These are phyloP conservation scores for Globomyces sp. DNA, from an alignment of 371 early-diverging fungal genomes.

Conservation along the genomic window DNA sequence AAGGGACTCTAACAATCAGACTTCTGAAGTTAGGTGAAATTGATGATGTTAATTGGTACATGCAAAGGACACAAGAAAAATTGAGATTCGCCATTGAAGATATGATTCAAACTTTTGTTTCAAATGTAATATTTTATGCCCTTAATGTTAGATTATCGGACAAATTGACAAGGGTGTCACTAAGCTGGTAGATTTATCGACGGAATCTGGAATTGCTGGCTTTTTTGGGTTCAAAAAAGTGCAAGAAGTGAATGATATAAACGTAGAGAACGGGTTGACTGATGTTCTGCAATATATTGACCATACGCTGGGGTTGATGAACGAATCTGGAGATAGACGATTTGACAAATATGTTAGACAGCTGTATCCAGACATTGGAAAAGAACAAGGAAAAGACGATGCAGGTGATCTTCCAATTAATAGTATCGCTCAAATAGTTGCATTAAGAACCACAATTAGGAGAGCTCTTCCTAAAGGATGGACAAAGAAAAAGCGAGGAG, in stretches of 20 bases:
- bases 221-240: neutral
- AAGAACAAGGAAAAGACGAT: too few relatives aligned
- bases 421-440: too few relatives aligned
- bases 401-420: too few relatives aligned
- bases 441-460: too few relatives aligned
- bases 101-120: slow-evolving; percentile 34
- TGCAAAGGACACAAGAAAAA: slow-evolving; percentile 28
- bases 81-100: slow-evolving; percentile 32
- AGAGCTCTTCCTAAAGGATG: too few relatives aligned
- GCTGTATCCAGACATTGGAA: slow-evolving; percentile 11
- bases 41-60: slow-evolving; percentile 38
- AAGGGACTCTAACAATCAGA: slow-evolving; percentile 35
- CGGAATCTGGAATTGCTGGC: neutral
- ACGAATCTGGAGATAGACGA: slow-evolving; percentile 34
- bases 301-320: slow-evolving; percentile 27
- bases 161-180: neutral
- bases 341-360: slow-evolving; percentile 26
- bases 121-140: slow-evolving; percentile 23
- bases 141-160: neutral
- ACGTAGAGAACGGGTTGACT: slow-evolving; percentile 27
- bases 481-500: too few relatives aligned
- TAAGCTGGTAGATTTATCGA: neutral
- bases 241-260: neutral
- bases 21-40: slow-evolving; percentile 34
- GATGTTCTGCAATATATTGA: slow-evolving; percentile 38